These are phyloP conservation scores for Prunus padus DNA, from an alignment of 306 rosid species.

Conservation along the genomic window DNA sequence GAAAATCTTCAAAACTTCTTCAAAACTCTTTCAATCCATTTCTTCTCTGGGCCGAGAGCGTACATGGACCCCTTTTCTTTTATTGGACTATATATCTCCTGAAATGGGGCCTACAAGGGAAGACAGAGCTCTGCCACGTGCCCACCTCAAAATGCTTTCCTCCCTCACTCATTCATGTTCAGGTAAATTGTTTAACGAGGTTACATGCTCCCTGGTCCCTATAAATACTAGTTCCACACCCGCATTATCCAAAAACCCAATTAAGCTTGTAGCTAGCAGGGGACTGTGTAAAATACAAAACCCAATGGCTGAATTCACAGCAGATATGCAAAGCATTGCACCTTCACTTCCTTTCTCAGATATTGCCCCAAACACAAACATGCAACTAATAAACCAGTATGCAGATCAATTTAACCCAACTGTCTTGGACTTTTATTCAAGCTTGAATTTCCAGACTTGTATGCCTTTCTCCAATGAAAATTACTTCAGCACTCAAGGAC, in stretches of 20 bases:
- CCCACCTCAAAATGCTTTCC: slow-evolving; percentile 41
- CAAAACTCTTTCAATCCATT: background rate
- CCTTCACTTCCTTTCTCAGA: slow-evolving; percentile 54
- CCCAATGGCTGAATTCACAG: slow-evolving; percentile 71
- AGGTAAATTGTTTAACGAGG: background rate
- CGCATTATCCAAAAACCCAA: background rate
- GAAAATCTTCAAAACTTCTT: background rate
- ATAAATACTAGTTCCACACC: slow-evolving; percentile 15
- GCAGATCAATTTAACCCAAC: slow-evolving; percentile 36
- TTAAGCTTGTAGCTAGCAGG: background rate
- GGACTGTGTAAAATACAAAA: background rate
- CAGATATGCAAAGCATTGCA: slow-evolving; percentile 47
- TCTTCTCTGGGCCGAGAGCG: slow-evolving; percentile 4
- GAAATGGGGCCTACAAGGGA: slow-evolving; percentile 49
- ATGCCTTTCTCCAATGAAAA: slow-evolving; percentile 53
- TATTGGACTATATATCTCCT: slow-evolving; percentile 46
- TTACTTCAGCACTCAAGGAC: slow-evolving; percentile 41
- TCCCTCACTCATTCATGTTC: slow-evolving; percentile 27
- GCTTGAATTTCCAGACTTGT: slow-evolving; percentile 47
- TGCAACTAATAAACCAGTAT: slow-evolving; percentile 51
- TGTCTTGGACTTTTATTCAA: slow-evolving; percentile 42
- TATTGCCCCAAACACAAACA: slow-evolving; percentile 58
- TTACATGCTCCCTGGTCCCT: background rate
- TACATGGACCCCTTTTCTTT: slow-evolving; percentile 37
- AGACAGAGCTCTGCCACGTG: slow-evolving; percentile 48